A percentile compares a stretch with the other conserved stretches of the same genome.
These are phyloP conservation scores for Corchorus capsularis DNA, from an alignment of 345 rosid genomes.

Conservation along the genomic window DNA sequence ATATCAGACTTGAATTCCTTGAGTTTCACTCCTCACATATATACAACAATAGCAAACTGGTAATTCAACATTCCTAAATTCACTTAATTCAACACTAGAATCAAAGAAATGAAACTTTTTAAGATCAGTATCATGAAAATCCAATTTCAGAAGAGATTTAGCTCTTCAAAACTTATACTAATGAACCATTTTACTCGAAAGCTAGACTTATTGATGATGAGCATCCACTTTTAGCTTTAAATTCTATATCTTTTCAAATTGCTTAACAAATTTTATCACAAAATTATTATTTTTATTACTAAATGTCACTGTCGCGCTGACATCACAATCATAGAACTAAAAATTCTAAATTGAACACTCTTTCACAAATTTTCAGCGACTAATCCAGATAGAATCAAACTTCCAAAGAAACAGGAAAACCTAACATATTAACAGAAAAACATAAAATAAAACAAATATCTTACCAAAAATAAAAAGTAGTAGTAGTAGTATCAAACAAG, in stretches of 20 bases:
- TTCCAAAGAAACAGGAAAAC: not conserved
- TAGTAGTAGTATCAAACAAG: conserved; percentile 17
- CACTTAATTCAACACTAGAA: no score
- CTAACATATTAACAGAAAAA: not conserved
- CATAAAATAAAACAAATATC: conserved; percentile 5
- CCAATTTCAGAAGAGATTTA: not conserved
- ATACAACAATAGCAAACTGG: not conserved
- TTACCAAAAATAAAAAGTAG: conserved; percentile 17
- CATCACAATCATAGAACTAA: not conserved
- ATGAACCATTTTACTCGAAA: not conserved
- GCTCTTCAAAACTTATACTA: not conserved
- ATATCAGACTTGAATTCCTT: not conserved
- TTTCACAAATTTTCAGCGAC: not conserved
- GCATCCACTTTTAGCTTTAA: no score
- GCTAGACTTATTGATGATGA: not conserved
- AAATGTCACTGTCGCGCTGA: not conserved
- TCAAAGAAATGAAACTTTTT: not conserved
- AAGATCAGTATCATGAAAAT: not conserved
- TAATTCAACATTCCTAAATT: not conserved
- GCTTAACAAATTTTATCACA: not conserved
- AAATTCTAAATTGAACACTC: not conserved
- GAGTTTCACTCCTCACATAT: not conserved
- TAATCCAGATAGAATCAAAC: not conserved
- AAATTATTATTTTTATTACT: not conserved
- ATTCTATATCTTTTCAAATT: no score